Evolutionary conservation across 352 stramenopile genomes (phyloP).

Genomic region (Phytophthora constricta): DNA sequence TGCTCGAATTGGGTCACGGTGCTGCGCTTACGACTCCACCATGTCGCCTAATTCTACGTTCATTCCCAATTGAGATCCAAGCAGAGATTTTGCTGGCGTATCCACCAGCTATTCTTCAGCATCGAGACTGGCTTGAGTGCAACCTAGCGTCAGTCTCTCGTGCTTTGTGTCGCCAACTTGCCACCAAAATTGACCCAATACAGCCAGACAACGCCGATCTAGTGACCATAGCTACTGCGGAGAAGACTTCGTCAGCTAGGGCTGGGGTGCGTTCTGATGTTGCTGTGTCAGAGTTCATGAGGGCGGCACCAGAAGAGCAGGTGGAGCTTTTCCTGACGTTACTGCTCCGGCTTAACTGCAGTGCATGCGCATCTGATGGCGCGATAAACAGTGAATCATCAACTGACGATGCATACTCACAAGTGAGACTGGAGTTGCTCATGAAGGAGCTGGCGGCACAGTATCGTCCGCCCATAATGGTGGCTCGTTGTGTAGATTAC

Average conservation of each 20-base stretch:
- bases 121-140: slow-evolving; percentile 78
- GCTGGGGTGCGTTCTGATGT: slow-evolving; percentile 39
- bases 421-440: slow-evolving; percentile 57
- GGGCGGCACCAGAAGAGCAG: slow-evolving; percentile 50
- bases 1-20: slow-evolving; percentile 54
- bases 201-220: slow-evolving; percentile 6
- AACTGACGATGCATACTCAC: slow-evolving; percentile 42
- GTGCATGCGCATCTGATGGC: background rate
- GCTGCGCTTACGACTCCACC: slow-evolving; percentile 42
- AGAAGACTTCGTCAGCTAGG: slow-evolving; percentile 17
- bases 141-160: slow-evolving; percentile 52
- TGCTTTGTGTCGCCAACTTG: slow-evolving; percentile 45
- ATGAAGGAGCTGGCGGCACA: slow-evolving; percentile 63
- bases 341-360: slow-evolving; percentile 63
- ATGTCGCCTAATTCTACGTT: slow-evolving; percentile 61
- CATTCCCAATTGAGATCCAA: slow-evolving; percentile 57
- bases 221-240: background rate
- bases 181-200: slow-evolving; percentile 52
- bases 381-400: slow-evolving; percentile 2
- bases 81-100: slow-evolving; percentile 59
- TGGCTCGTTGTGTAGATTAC: slow-evolving; percentile 82
- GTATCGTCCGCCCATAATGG: slow-evolving; percentile 81
- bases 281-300: slow-evolving; percentile 56
- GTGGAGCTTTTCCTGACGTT: slow-evolving; percentile 82
- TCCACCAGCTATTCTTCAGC: slow-evolving; percentile 54